Conservation (phyloP, 345 rosid genomes). For the Hibiscus tridactylites region DNA sequence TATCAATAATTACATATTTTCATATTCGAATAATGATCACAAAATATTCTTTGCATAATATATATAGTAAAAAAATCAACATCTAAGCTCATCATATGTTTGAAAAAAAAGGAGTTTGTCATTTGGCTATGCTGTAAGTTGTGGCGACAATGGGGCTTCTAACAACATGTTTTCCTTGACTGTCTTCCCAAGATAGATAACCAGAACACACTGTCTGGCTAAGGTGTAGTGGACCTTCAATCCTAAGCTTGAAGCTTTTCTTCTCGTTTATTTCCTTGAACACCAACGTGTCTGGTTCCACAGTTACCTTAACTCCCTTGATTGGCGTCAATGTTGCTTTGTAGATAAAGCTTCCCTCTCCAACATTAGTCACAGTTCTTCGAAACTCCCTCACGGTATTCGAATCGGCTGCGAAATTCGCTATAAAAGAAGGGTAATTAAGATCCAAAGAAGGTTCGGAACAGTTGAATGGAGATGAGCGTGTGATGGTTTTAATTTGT, state of each 20-base stretch:
- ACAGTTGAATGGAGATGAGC: constrained; percentile 28
- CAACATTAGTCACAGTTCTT: constrained; percentile 54
- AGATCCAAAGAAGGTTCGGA: constrained; percentile 37
- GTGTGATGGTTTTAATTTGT: constrained; percentile 41
- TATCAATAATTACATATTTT: too few species aligned
- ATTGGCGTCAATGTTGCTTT: constrained; percentile 21
- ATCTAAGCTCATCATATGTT: background rate
- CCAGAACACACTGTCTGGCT: constrained; percentile 22
- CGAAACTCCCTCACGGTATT: constrained; percentile 18
- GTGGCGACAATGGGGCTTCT: constrained; percentile 47
- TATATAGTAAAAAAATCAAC: background rate
- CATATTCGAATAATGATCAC: background rate
- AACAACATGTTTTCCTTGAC: constrained; percentile 29
- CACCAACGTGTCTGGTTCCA: constrained; percentile 32
- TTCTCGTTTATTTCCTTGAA: constrained; percentile 37
- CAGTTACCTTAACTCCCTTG: constrained; percentile 23
- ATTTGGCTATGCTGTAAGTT: background rate
- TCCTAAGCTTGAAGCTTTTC: constrained; percentile 29
- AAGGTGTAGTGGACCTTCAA: constrained; percentile 27
- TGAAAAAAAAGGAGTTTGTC: background rate
- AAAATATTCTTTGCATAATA: too few species aligned
- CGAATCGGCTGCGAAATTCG: constrained; percentile 15
- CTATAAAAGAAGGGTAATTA: constrained; percentile 58
- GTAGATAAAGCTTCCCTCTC: constrained; percentile 27
- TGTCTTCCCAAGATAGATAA: constrained; percentile 41